phyloP scores from a whole-genome alignment of 345 rosid genomes.

The Geranium rotundifolium region DNA sequence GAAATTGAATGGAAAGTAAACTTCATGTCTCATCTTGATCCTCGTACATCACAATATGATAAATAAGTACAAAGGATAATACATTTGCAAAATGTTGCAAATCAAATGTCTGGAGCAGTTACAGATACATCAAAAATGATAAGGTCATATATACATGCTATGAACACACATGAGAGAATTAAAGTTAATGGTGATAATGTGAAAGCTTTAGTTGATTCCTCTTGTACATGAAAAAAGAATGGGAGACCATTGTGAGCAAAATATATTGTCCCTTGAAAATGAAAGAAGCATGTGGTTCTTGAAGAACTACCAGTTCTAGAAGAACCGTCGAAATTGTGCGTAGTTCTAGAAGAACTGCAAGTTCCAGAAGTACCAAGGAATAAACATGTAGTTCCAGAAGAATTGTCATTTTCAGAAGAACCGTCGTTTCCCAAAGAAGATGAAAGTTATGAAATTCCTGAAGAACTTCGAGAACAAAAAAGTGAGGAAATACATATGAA shows the following conservation, averaged over 20 bases:
- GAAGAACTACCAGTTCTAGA: neutral
- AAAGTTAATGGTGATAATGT: neutral
- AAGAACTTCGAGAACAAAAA: too few species aligned
- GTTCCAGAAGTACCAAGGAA: too few species aligned
- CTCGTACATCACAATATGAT: neutral
- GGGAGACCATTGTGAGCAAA: neutral
- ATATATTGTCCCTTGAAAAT: too few species aligned
- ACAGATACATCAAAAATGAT: neutral
- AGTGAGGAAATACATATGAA: too few species aligned
- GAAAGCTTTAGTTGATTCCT: too few species aligned
- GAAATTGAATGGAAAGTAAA: neutral
- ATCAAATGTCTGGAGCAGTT: neutral
- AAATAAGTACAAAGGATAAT: neutral
- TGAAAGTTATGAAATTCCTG: too few species aligned
- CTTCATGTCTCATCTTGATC: neutral
- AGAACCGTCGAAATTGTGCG: neutral
- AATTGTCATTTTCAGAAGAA: too few species aligned
- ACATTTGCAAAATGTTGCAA: neutral
- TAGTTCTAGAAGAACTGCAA: neutral
- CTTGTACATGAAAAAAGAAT: neutral
- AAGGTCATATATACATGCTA: neutral
- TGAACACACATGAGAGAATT: neutral
- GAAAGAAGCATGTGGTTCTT: neutral
- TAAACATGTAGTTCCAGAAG: too few species aligned
- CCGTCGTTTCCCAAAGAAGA: too few species aligned